phyloP scores from a whole-genome alignment of 805 yeast genomes.

The Starmera dryadoides region DNA sequence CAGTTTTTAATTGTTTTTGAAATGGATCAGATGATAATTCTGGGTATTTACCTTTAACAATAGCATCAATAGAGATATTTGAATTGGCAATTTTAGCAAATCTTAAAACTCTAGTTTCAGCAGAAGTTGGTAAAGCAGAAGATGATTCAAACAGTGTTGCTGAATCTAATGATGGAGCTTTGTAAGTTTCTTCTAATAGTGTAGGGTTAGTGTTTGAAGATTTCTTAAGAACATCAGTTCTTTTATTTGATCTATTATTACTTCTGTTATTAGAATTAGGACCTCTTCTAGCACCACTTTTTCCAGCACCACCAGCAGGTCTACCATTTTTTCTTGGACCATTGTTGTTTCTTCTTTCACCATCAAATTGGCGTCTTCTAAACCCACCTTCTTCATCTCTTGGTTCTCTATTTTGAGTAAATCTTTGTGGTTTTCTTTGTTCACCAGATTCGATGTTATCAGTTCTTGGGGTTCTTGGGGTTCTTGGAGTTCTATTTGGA shows the following conservation, averaged over 20 bases:
- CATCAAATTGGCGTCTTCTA: too few relatives aligned
- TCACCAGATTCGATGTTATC: neutral
- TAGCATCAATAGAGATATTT: conserved; percentile 9
- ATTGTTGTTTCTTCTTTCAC: too few relatives aligned
- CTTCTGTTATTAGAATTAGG: too few relatives aligned
- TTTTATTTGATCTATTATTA: too few relatives aligned
- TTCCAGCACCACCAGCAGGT: too few relatives aligned
- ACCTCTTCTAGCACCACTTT: too few relatives aligned
- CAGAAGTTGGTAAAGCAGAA: conserved; percentile 4
- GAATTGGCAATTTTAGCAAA: conserved; percentile 8
- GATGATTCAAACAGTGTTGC: neutral
- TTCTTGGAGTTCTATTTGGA: neutral
- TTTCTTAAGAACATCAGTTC: too few relatives aligned
- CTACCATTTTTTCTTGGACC: too few relatives aligned
- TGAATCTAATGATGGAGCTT: neutral
- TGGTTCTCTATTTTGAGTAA: too few relatives aligned
- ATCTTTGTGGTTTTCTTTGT: too few relatives aligned
- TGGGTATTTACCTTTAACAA: conserved; percentile 12
- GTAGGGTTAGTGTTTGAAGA: neutral
- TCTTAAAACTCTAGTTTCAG: conserved; percentile 14
- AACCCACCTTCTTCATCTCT: too few relatives aligned
- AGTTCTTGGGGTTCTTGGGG: neutral
- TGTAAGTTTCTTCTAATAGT: neutral
- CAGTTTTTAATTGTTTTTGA: conserved; percentile 8
- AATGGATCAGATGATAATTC: neutral